A percentile compares a stretch with the other conserved stretches of the same genome.
These are phyloP conservation scores for Penicillium capsulatum DNA, from an alignment of 2,329 filamentous ascomycete genomes.

Conservation along the genomic window DNA sequence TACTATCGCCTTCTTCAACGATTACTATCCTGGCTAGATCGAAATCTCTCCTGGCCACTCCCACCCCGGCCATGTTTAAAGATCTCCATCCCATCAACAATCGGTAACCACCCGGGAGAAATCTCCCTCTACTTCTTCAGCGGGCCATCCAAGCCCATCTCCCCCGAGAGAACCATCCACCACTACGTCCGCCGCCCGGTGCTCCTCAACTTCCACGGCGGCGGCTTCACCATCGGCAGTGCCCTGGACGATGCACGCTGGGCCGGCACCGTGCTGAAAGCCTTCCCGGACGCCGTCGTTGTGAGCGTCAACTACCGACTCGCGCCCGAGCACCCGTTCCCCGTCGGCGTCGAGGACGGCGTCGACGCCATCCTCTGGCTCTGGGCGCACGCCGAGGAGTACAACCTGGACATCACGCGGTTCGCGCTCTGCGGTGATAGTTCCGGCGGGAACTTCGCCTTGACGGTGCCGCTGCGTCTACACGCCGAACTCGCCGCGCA, in stretches of 20 bases:
- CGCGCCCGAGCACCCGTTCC: constrained; percentile 24
- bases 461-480: constrained; percentile 13
- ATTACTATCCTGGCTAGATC: constrained; percentile 16
- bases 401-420: constrained; percentile 15
- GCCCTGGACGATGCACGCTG: constrained; percentile 18
- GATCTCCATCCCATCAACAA: constrained; percentile 16
- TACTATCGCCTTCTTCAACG: constrained; percentile 12
- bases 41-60: constrained; percentile 16
- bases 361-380: constrained; percentile 24
- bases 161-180: constrained; percentile 1
- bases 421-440: constrained; percentile 17
- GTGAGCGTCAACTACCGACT: constrained; percentile 25
- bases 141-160: neutral
- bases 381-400: constrained; percentile 11
- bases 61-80: constrained; percentile 8
- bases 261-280: constrained; percentile 9
- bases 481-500: constrained; percentile 9
- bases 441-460: constrained; percentile 19
- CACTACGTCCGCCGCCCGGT: constrained; percentile 10
- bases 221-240: constrained; percentile 20
- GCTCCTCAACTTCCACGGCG: constrained; percentile 20
- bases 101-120: constrained; percentile 12
- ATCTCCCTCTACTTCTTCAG: constrained; percentile 18
- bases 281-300: constrained; percentile 15
- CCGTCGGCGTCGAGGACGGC: constrained; percentile 22